Evolutionary conservation across 306 rosid genomes (phyloP).

Genomic region (Acacia crassicarpa): DNA sequence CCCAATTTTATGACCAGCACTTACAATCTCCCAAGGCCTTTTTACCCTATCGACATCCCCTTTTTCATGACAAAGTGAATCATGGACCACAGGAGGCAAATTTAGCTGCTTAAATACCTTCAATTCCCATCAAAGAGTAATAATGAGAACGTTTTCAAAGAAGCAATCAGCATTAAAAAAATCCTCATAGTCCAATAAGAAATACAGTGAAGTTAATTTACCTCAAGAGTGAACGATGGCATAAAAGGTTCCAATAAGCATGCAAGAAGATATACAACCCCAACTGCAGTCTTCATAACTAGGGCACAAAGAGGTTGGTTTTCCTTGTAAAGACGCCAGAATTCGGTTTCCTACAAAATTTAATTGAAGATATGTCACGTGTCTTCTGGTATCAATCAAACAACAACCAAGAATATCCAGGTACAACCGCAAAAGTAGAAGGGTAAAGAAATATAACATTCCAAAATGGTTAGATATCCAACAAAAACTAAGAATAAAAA

Average conservation of each 20-base stretch:
- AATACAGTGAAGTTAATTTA: conserved; percentile 32
- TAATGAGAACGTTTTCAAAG: conserved; percentile 7
- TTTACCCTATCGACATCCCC: conserved; percentile 72
- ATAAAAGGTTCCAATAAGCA: conserved; percentile 89
- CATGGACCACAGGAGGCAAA: conserved; percentile 53
- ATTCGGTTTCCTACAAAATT: conserved; percentile 67
- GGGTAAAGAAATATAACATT: not conserved
- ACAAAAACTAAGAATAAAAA: not conserved
- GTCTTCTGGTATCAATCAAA: not conserved
- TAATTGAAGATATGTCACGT: conserved; percentile 10
- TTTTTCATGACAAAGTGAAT: conserved; percentile 71
- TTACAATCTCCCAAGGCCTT: conserved; percentile 76
- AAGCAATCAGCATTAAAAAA: conserved; percentile 7
- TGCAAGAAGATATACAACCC: conserved; percentile 83
- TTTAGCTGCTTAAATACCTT: conserved; percentile 90
- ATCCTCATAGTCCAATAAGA: not conserved
- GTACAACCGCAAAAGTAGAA: not conserved
- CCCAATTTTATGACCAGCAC: conserved; percentile 85
- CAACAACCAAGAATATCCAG: not conserved
- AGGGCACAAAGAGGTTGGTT: conserved; percentile 67
- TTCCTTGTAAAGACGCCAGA: conserved; percentile 89
- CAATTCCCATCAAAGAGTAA: conserved; percentile 29
- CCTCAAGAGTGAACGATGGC: conserved; percentile 86
- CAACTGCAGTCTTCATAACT: conserved; percentile 87
- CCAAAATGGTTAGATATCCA: not conserved